These are phyloP conservation scores for Protostelium mycophagum DNA, from an alignment of 78 protist genomes.

Conservation along the genomic window DNA sequence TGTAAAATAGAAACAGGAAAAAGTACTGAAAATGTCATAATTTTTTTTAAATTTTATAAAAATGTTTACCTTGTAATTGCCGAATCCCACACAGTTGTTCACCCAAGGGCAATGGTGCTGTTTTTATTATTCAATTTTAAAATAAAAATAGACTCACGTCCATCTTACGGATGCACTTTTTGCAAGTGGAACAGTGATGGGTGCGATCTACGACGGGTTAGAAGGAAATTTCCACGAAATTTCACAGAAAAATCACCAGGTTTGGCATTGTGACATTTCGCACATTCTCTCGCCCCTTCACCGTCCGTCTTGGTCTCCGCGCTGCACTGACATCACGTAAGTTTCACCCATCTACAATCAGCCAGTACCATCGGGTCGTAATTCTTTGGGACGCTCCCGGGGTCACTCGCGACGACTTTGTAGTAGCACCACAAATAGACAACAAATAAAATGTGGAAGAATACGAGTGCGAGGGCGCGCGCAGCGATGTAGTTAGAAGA, in stretches of 20 bases:
- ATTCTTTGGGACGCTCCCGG: neutral
- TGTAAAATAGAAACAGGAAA: neutral
- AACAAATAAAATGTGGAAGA: neutral
- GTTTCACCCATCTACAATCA: neutral
- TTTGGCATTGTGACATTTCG: neutral
- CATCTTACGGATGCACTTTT: neutral
- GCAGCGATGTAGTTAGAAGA: neutral
- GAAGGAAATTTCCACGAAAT: no score
- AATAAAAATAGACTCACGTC: neutral
- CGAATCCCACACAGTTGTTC: neutral
- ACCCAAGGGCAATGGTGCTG: neutral
- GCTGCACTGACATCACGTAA: neutral
- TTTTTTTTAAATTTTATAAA: no score
- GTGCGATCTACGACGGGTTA: neutral
- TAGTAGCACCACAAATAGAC: neutral
- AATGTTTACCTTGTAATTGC: neutral
- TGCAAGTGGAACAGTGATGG: neutral
- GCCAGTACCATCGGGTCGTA: neutral
- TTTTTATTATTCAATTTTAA: no score
- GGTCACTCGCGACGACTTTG: neutral
- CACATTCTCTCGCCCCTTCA: neutral
- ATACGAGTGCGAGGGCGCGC: neutral
- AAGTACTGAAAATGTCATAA: neutral
- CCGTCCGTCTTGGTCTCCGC: neutral
- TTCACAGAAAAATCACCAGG: neutral